Evolutionary conservation across 1,284 basidiomycete species (phyloP).

Genomic region (Inonotus obliquus): DNA sequence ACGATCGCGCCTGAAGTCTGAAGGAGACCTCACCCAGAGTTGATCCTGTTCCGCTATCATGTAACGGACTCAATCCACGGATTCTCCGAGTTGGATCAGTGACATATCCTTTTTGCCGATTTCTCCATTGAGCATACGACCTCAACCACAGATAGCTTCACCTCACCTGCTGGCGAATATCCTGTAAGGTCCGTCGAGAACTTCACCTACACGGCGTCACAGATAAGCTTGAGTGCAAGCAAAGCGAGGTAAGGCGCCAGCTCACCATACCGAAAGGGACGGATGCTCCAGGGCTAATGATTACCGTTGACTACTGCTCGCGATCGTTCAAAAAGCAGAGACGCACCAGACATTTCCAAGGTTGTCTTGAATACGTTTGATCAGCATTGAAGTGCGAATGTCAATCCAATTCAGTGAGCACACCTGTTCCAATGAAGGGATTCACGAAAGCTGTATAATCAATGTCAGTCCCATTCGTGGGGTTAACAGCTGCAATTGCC

Average conservation of each 20-base stretch:
- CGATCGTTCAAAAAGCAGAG: not conserved
- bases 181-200: constrained; percentile 66
- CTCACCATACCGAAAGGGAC: constrained; percentile 63
- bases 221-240: not conserved
- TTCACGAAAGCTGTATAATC: constrained; percentile 71
- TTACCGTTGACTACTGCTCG: constrained; percentile 6
- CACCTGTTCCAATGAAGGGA: constrained; percentile 64
- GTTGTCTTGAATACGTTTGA: not conserved
- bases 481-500: constrained; percentile 47
- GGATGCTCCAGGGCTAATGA: constrained; percentile 55
- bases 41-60: constrained; percentile 66
- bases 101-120: constrained; percentile 41
- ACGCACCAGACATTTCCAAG: constrained; percentile 56
- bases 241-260: not conserved
- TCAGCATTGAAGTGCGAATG: not conserved
- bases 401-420: not conserved
- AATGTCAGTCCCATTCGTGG: constrained; percentile 35
- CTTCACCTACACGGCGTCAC: constrained; percentile 44
- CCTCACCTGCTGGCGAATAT: constrained; percentile 60
- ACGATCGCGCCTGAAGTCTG: not conserved
- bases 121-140: not conserved
- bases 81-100: constrained; percentile 52
- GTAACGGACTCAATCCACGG: constrained; percentile 58
- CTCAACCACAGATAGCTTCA: not conserved
- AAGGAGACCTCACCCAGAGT: constrained; percentile 42